Percentiles rank a stretch among this genome's conserved stretches.
Conservation (phyloP, 2,329 filamentous ascomycete species). For the Volutella citrinella region DNA sequence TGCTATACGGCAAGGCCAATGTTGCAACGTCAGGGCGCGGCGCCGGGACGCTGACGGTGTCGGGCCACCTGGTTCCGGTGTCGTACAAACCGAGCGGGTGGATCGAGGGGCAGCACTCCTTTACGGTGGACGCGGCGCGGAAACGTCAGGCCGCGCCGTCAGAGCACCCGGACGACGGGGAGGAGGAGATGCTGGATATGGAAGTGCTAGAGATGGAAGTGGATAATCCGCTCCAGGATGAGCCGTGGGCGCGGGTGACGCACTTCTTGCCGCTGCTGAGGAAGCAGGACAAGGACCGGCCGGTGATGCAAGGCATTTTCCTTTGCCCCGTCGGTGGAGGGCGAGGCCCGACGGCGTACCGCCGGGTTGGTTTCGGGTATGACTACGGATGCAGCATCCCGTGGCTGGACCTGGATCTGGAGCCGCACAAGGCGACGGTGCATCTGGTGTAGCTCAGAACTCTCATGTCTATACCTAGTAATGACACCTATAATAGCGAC, state of each 20-base stretch:
- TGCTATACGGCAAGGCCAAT: neutral
- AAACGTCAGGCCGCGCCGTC: too few species aligned
- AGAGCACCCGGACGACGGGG: too few species aligned
- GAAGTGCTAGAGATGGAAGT: constrained; percentile 1
- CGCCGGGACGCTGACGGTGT: neutral
- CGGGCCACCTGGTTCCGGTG: neutral
- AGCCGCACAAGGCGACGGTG: neutral
- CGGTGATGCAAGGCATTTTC: constrained; percentile 1
- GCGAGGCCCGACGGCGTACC: neutral
- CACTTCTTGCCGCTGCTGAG: constrained; percentile 1
- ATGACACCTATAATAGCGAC: too few species aligned
- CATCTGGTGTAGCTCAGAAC: neutral
- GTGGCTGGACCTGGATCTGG: constrained; percentile 1
- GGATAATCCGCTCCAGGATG: neutral
- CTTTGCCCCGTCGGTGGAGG: neutral
- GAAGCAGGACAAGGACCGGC: too few species aligned
- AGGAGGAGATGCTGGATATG: too few species aligned
- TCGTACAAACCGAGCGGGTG: too few species aligned
- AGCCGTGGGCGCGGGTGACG: neutral
- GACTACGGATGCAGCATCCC: neutral
- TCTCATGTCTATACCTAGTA: too few species aligned
- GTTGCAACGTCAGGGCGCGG: constrained; percentile 1
- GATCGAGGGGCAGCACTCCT: too few species aligned
- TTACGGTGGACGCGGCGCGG: too few species aligned
- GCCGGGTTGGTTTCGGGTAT: constrained; percentile 1